Conservation (phyloP, 306 rosid species). For the Quercus alba region DNA sequence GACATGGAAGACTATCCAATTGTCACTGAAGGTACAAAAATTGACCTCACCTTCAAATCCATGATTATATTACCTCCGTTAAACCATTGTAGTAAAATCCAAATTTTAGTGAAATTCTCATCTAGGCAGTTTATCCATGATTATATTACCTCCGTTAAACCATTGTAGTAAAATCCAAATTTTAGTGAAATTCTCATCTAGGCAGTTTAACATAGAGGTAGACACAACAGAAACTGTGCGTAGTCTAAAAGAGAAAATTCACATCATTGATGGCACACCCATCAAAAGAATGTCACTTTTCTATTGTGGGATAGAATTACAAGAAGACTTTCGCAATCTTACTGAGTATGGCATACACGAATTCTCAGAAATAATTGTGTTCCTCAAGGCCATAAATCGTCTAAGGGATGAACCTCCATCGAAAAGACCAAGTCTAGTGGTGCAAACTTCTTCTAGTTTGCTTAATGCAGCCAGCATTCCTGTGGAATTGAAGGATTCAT, state of each 20-base stretch:
- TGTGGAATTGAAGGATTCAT: conserved; percentile 56
- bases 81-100: conserved; percentile 36
- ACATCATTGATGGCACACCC: conserved; percentile 56
- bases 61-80: conserved; percentile 6
- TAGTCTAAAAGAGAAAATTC: conserved; percentile 78
- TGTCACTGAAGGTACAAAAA: conserved; percentile 64
- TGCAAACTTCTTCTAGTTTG: conserved; percentile 80
- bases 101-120: conserved; percentile 48
- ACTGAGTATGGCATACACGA: conserved; percentile 61
- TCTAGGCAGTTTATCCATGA: conserved; percentile 43
- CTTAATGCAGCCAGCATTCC: conserved; percentile 74
- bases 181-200: too few species aligned
- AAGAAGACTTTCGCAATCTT: conserved; percentile 54
- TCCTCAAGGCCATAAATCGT: conserved; percentile 42
- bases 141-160: too few species aligned
- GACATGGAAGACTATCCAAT: conserved; percentile 94
- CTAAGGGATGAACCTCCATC: conserved; percentile 45
- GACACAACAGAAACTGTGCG: conserved; percentile 62
- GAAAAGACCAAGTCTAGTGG: conserved; percentile 46
- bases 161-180: too few species aligned
- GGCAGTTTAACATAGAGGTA: conserved; percentile 66
- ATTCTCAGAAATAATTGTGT: conserved; percentile 59
- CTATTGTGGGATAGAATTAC: conserved; percentile 54
- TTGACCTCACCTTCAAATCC: conserved; percentile 59
- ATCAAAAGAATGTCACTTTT: conserved; percentile 63